Conservation (phyloP, 2,329 filamentous ascomycete species). For the Fusarium chuoi region DNA sequence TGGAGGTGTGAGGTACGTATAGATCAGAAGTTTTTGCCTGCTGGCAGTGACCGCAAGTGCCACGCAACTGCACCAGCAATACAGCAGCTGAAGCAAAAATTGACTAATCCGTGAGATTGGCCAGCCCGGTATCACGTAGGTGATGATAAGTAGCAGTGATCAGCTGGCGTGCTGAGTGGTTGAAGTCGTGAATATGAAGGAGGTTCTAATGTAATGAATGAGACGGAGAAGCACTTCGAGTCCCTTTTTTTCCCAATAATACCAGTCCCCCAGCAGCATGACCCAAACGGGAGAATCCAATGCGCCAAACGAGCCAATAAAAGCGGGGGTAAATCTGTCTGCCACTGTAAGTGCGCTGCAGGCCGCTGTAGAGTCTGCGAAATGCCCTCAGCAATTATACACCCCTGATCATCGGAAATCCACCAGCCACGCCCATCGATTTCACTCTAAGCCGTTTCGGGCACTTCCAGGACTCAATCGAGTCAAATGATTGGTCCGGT, state of each 20-base stretch:
- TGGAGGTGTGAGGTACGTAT: conserved; percentile 39
- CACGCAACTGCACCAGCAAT: conserved; percentile 28
- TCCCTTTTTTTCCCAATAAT: conserved; percentile 45
- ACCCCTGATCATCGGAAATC: conserved; percentile 26
- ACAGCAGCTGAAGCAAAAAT: conserved; percentile 26
- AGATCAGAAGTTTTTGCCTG: conserved; percentile 44
- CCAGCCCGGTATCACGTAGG: conserved; percentile 7
- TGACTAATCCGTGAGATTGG: background rate
- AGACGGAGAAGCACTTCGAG: conserved; percentile 43
- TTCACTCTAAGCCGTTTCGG: conserved; percentile 44
- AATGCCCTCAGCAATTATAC: conserved; percentile 8
- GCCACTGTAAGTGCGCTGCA: conserved; percentile 29
- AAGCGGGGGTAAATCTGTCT: conserved; percentile 11
- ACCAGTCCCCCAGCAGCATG: conserved; percentile 30
- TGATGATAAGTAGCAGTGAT: conserved; percentile 23
- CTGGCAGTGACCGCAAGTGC: conserved; percentile 36
- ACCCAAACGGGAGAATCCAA: conserved; percentile 33
- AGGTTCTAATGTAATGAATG: conserved; percentile 37
- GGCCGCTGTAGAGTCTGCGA: conserved; percentile 18
- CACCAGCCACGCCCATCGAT: conserved; percentile 34
- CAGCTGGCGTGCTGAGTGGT: conserved; percentile 20
- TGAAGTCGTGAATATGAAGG: conserved; percentile 35
- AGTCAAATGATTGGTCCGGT: conserved; percentile 44
- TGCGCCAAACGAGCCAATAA: conserved; percentile 38
- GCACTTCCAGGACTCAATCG: conserved; percentile 27